Base-by-base conservation (phyloP, 352 stramenopile genomes). In the Halophytophthora polymorphica region DNA sequence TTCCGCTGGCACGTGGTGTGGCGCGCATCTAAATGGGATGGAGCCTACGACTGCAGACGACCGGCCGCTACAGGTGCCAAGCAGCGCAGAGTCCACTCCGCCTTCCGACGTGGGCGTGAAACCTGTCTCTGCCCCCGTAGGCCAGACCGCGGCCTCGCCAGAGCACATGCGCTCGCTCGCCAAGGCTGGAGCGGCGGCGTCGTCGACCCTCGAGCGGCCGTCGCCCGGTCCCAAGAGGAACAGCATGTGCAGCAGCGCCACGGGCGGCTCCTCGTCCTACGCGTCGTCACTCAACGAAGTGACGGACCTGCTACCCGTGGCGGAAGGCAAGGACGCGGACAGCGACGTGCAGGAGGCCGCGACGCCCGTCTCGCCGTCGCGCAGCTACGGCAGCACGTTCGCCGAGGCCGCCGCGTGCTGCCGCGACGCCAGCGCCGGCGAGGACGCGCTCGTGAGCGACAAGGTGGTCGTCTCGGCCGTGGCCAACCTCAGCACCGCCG, bases 401-500 rank as follows among this genome's bases (percentile, higher is more conserved):
- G n/a, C 36, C 19, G 41, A 58, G 23, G 39, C 50, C 18, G 11
- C 38, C 50, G 33, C 42, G 13, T n/a, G n/a, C n/a, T n/a, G n/a
- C n/a, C n/a, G n/a, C n/a, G n/a, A n/a, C n/a, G n/a, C n/a, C n/a
- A 18, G 37, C 40, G 50, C 43, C 7, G 33, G 10, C 2, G n/a
- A 51, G n/a, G 37, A 53, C 13, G 56, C 35, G 33, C 42, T 57
- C 22, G 53, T 79, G 6, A 80, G 66, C 58, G 59, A 77, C 44
- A 57, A 66, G 49, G 58, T 83, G 38, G 47, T 86, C 35, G 81
- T 91, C 12, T 91, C 81, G 15, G 76, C 81, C 10, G 69, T 89
- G n/a, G 82, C 79, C 17, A 92, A 92, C 57, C 76, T 92, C 45
- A 92, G 82, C 56, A 87, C 82, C 15, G 78, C 78, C 21, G 77